Evolutionary conservation across 129 eudicot genomes (phyloP), one percentile per base, ranked within the genome.

Genomic region (Glebionis coronaria): DNA sequence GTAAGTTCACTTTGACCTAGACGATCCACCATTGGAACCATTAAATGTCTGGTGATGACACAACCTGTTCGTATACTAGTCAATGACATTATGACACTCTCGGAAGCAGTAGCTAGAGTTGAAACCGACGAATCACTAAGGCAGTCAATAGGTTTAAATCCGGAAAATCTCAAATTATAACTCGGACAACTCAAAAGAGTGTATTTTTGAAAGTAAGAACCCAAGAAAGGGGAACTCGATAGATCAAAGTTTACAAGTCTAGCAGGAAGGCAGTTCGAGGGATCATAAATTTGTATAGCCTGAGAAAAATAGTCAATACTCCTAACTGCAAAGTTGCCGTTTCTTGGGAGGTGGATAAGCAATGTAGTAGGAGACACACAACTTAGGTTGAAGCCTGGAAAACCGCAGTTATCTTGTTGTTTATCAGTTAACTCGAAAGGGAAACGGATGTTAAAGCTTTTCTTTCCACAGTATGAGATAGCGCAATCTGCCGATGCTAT

Each of bases 151-250:
- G 42, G 42, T 35, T 35, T 56, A 56, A 70, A 71, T 12, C 79
- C 50, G 27, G 12, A 44, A 21, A 61, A 54, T 12, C 20, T 69
- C 8, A 60, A 35, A 35, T 5, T 65, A 29, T 59, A 70, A 18
- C 38, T 44, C 3, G 93, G 90, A 25, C 94, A 89, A 52, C 74
- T 72, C 40, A 81, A 65, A 73, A 85, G 82, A 27, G 87, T 83
- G 77, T 62, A 76, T 58, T 81, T 79, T 19, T 21, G 68, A 12
- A 13, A 15, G 69, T 54, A 69, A 35, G n/a, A 50, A 46, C 78
- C 74, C 21, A 25, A 29, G 63, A 89, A 86, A 15, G 84, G 85
- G 0, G 96, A 67, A 11, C 69, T 79, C 0, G 82, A 73, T 25
- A 83, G 77, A 60, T 81, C 76, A 18, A 89, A 54, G 13, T 10